Evolutionary conservation across 441 rosid species (phyloP), one percentile per base, ranked within the genome.

Genomic region (Gossypium armourianum): DNA sequence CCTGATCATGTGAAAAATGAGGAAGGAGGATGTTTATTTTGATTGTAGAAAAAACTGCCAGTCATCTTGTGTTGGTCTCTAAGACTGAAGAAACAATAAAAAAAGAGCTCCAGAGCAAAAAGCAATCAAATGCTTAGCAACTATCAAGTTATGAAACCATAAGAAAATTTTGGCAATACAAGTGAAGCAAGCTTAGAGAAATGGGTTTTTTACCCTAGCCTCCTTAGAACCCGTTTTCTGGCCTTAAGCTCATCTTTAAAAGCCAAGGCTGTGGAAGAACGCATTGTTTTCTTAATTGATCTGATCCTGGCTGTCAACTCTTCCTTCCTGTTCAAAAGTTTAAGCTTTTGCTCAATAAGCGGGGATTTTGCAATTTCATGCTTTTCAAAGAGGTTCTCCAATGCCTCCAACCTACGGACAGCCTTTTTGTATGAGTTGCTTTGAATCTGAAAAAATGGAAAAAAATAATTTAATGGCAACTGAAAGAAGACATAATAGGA

Each of bases 241-340:
- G 97, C 97, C 83, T 89, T 94, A 15, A 94, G 97, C 78, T 94
- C 99, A 77, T 92, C 99, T 82, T 94, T 92, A 77, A 94, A 94
- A 19, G 96, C 98, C 85, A 94, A 82, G 21, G 83, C 77, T 47
- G 93, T 80, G 73, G 97, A 88, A 69, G 88, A 86, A 59, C 90
- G 86, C 84, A 86, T 85, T 45, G 83, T 76, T 82, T 83, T 94
- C 85, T 81, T 94, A 74, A 90, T 83, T 68, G 90, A 85, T 80
- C 86, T 94, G 74, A 94, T 87, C 83, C 85, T 91, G 62, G 95
- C 81, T 0, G 78, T 83, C 77, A 94, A 74, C 77, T 87, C 96
- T 83, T 88, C 87, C 83, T 91, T 94, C 77, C 72, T 83, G 81
- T 87, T 88, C 43, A 91, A 80, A 60, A 90, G 88, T 78, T 86